Evolutionary conservation across 2,329 filamentous ascomycete species (phyloP), one percentile per base, ranked within the genome.

Genomic region (Colletotrichum magnum): DNA sequence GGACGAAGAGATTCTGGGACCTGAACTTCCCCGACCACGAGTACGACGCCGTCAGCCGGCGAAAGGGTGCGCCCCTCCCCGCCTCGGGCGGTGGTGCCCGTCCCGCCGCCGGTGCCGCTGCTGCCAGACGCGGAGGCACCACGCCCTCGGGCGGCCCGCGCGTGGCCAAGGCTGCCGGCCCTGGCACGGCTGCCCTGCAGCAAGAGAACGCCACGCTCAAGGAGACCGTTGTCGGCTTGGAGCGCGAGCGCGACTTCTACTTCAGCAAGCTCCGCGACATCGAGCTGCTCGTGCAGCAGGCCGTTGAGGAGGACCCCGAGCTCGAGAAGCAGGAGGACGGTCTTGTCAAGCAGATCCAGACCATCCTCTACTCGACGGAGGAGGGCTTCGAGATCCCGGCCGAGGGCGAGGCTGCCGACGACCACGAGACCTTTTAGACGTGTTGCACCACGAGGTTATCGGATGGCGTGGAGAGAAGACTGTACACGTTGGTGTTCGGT

Each of bases 191-290:
- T 12, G 94, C 91, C 4, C 84, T 99, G 74, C 89, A 93, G 79
- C 88, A 93, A 78, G 96, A 98, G 87, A 96, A 97, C 79, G 88
- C 88, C 50, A 93, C 93, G 32, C 87, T 98, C 74, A 97, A 97
- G 87, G 95, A 98, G 85, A 97, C 94, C 0, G 95, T 99, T n/a
- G 87, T 90, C 13, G 96, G 96, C 1, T 87, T 99, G 50, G 96
- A 99, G 87, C 92, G 96, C 75, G 96, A 99, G 85, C 89, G 96
- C 58, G 96, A 99, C 81, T 99, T 99, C 80, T 99, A 99, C 87
- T 99, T 99, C 83, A 97, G 94, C 88, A 99, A 99, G 87, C 88
- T 99, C 73, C 89, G 96, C 69, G 96, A 99, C 79, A 99, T 99
- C 75, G 96, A 99, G 84, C 85, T 99, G 73, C 85, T 99, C 76